Conservation (phyloP, 495 filamentous ascomycete species). For the Cenococcum geophilum region DNA sequence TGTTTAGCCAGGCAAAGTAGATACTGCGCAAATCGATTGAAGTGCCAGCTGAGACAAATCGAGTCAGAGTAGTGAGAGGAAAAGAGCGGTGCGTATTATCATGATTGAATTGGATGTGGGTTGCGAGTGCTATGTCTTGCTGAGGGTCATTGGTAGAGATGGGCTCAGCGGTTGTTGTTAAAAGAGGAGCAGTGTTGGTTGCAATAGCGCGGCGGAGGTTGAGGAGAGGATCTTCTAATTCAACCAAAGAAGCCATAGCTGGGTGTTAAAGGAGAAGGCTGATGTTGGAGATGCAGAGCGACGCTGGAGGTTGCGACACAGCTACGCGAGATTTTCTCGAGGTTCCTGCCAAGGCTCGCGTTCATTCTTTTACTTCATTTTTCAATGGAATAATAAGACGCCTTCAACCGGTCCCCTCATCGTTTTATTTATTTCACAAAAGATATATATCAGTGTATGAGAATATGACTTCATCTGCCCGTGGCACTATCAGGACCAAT, state of each 20-base stretch:
- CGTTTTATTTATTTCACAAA: too few relatives aligned
- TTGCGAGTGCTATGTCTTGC: constrained; percentile 64
- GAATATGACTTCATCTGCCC: too few relatives aligned
- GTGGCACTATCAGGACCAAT: too few relatives aligned
- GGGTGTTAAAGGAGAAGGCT: background rate
- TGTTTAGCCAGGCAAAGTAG: constrained; percentile 90
- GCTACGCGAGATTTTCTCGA: background rate
- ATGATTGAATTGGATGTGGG: constrained; percentile 70
- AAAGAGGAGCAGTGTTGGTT: constrained; percentile 55
- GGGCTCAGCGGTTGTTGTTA: constrained; percentile 61
- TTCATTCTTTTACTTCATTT: background rate
- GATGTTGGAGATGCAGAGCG: background rate
- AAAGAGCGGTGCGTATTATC: constrained; percentile 57
- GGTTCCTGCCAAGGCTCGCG: background rate
- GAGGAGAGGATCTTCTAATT: constrained; percentile 60
- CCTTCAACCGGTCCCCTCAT: too few relatives aligned
- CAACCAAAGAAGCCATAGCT: constrained; percentile 32
- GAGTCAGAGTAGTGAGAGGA: constrained; percentile 68
- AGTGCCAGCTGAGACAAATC: constrained; percentile 68
- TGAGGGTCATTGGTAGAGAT: constrained; percentile 42
- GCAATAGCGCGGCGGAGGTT: constrained; percentile 75
- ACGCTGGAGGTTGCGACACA: background rate
- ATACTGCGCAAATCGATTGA: constrained; percentile 86
- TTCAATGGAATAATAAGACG: too few relatives aligned
- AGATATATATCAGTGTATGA: too few relatives aligned